A percentile compares a stretch with the other conserved stretches of the same genome.
phyloP scores from a whole-genome alignment of 805 yeast genomes.

The Zygosaccharomyces kombuchaensis region DNA sequence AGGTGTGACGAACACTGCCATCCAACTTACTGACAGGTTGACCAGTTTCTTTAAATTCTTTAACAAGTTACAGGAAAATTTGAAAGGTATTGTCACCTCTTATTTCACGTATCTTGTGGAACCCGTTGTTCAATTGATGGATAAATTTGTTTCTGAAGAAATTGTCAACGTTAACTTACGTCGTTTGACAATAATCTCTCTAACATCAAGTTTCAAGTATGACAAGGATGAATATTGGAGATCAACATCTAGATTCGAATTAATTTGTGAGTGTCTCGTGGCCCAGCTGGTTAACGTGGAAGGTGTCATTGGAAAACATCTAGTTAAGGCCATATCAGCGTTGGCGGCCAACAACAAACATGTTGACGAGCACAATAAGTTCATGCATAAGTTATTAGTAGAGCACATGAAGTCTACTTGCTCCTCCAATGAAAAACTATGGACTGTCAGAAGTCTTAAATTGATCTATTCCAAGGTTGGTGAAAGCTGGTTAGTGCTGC shows the following conservation, averaged over 20 bases:
- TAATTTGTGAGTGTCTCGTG: conserved; percentile 57
- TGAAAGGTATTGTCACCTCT: conserved; percentile 82
- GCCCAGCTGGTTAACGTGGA: conserved; percentile 66
- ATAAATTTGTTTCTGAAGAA: conserved; percentile 43
- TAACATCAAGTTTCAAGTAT: conserved; percentile 76
- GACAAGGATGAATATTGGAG: conserved; percentile 97
- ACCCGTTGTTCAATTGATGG: conserved; percentile 54
- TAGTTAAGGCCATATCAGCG: conserved; percentile 75
- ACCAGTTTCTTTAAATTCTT: conserved; percentile 80
- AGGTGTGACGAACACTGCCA: conserved; percentile 46
- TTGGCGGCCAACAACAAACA: conserved; percentile 68
- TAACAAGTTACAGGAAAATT: conserved; percentile 74
- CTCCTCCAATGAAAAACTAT: conserved; percentile 55
- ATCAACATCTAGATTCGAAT: conserved; percentile 75
- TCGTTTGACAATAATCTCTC: conserved; percentile 66
- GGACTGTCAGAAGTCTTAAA: conserved; percentile 79
- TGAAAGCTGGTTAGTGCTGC: conserved; percentile 84
- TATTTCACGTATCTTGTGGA: conserved; percentile 85
- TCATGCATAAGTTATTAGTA: conserved; percentile 58
- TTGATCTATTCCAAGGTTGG: conserved; percentile 86
- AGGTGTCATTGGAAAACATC: conserved; percentile 67
- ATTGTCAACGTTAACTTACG: conserved; percentile 53
- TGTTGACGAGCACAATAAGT: conserved; percentile 68
- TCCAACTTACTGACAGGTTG: conserved; percentile 53
- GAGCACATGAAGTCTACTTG: conserved; percentile 64